Percentiles rank a stretch among this genome's conserved stretches.
phyloP scores from a whole-genome alignment of 768 basidiomycete genomes.

The Boletellus emodensis region DNA sequence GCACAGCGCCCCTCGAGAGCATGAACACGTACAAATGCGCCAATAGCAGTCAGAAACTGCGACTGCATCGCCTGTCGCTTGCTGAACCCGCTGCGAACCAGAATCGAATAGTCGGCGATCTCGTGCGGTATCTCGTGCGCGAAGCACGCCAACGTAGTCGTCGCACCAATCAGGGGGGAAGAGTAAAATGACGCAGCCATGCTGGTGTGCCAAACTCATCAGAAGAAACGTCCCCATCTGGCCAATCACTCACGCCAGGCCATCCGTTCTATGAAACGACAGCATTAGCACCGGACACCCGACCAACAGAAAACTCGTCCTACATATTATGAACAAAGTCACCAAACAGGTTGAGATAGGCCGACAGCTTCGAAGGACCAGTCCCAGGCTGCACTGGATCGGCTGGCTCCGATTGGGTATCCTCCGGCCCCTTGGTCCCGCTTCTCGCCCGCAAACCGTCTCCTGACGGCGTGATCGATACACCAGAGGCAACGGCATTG shows the following conservation, averaged over 20 bases:
- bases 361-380: slow-evolving; percentile 79
- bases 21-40: slow-evolving; percentile 67
- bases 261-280: slow-evolving; percentile 67
- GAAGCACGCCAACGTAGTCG: slow-evolving; percentile 92
- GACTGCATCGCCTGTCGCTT: slow-evolving; percentile 92
- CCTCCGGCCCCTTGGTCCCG: slow-evolving; percentile 19
- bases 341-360: slow-evolving; percentile 89
- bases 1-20: slow-evolving; percentile 5
- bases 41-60: slow-evolving; percentile 87
- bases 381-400: slow-evolving; percentile 27
- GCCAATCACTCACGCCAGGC: slow-evolving; percentile 65
- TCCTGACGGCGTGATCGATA: slow-evolving; percentile 35
- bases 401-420: slow-evolving; percentile 23
- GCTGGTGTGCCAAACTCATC: slow-evolving; percentile 33
- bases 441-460: slow-evolving; percentile 52
- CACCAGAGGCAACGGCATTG: slow-evolving; percentile 43
- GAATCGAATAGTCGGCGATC: slow-evolving; percentile 96
- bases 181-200: slow-evolving; percentile 98
- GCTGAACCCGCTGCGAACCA: slow-evolving; percentile 84
- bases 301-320: slow-evolving; percentile 9
- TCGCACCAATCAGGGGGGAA: slow-evolving; percentile 89
- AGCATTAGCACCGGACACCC: slow-evolving; percentile 14
- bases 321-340: slow-evolving; percentile 95
- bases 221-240: slow-evolving; percentile 3
- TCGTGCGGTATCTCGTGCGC: slow-evolving; percentile 95